Evolutionary conservation across 2,329 filamentous ascomycete species (phyloP).

Genomic region (Aspergillus thermomutatus): DNA sequence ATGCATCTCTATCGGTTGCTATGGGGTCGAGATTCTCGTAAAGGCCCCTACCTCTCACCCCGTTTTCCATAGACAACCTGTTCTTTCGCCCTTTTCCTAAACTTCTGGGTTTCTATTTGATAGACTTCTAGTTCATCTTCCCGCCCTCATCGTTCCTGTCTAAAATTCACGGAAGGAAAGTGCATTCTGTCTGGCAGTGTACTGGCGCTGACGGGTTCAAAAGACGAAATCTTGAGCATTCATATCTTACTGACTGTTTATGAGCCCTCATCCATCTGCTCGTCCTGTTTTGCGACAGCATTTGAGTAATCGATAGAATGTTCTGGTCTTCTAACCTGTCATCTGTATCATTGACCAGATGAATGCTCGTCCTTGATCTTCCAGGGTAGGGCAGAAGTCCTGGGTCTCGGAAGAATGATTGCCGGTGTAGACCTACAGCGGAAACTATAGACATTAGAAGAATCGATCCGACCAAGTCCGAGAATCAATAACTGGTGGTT

Average conservation of each 20-base stretch:
- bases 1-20: conserved; percentile 26
- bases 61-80: conserved; percentile 21
- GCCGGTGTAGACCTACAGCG: not conserved
- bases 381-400: not conserved
- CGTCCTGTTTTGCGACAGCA: too few relatives aligned
- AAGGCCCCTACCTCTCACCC: conserved; percentile 15
- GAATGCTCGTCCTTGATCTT: not conserved
- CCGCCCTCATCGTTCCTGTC: not conserved
- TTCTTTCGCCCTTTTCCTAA: conserved; percentile 8
- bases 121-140: conserved; percentile 5
- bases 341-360: too few relatives aligned
- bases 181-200: not conserved
- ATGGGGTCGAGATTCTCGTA: conserved; percentile 22
- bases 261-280: not conserved
- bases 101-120: conserved; percentile 6
- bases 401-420: not conserved
- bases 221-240: not conserved
- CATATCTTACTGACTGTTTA: not conserved
- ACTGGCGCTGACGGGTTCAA: not conserved
- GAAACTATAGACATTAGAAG: not conserved
- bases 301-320: too few relatives aligned
- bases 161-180: not conserved
- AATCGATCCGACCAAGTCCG: not conserved
- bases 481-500: not conserved
- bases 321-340: too few relatives aligned